Evolutionary conservation across 1,284 basidiomycete genomes (phyloP).

Genomic region (Cryptococcus sp.): DNA sequence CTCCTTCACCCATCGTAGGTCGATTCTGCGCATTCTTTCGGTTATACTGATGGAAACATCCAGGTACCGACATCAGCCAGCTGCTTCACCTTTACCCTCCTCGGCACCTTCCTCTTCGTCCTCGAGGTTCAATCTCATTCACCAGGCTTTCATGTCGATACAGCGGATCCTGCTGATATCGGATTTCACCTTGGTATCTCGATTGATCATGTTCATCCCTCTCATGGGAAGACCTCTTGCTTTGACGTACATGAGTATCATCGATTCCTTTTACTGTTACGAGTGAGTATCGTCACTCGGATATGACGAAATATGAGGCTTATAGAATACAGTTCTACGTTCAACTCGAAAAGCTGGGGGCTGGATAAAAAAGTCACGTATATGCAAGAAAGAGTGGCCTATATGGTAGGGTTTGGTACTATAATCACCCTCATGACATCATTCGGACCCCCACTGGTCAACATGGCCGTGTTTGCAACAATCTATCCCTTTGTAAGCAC

Average conservation of each 20-base stretch:
- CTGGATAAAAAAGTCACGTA: constrained; percentile 34
- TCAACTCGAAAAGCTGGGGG: constrained; percentile 35
- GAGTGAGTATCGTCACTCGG: constrained; percentile 34
- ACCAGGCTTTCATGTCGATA: constrained; percentile 24
- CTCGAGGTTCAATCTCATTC: constrained; percentile 6
- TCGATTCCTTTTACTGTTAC: constrained; percentile 47
- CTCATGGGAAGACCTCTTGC: constrained; percentile 28
- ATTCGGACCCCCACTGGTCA: constrained; percentile 43
- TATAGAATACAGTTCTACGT: constrained; percentile 31
- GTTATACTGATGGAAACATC: not conserved
- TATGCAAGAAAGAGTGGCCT: constrained; percentile 36
- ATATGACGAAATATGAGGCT: not conserved
- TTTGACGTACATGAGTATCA: constrained; percentile 40
- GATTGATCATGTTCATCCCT: constrained; percentile 38
- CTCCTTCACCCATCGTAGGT: constrained; percentile 40
- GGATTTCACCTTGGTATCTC: constrained; percentile 44
- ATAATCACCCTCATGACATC: constrained; percentile 39
- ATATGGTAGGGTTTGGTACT: constrained; percentile 46
- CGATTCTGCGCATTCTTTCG: not conserved
- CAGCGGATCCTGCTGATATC: constrained; percentile 41
- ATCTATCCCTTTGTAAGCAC: constrained; percentile 44
- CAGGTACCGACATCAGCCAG: constrained; percentile 41
- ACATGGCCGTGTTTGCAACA: constrained; percentile 45
- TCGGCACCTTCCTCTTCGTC: constrained; percentile 5
- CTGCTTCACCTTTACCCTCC: constrained; percentile 12